phyloP scores from a whole-genome alignment of 2,329 filamentous ascomycete species.

The Fusarium piperis region DNA sequence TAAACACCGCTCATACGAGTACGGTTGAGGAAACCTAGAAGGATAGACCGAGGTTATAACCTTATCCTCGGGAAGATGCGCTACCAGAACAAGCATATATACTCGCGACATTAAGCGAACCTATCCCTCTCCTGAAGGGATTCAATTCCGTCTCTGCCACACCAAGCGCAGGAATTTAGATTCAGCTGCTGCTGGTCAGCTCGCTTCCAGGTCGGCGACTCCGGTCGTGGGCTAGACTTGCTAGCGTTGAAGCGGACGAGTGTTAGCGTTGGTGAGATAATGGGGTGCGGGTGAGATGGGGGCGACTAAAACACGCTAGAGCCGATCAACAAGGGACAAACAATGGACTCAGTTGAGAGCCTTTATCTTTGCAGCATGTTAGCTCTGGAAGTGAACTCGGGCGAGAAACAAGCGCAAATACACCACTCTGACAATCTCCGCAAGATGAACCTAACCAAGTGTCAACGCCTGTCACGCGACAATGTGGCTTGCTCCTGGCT shows the following conservation, averaged over 20 bases:
- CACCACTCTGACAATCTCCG: background rate
- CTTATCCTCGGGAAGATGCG: background rate
- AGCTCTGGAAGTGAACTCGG: background rate
- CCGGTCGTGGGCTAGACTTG: background rate
- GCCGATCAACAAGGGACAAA: background rate
- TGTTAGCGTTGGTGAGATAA: background rate
- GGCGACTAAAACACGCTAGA: background rate
- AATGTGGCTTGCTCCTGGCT: slow-evolving; percentile 3
- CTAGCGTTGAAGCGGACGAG: background rate
- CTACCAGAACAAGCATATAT: background rate
- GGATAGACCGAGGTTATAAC: background rate
- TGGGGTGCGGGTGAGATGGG: background rate
- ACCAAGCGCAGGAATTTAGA: background rate
- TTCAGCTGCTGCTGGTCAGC: background rate
- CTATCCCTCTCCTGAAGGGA: background rate
- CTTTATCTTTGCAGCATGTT: background rate
- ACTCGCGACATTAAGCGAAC: background rate
- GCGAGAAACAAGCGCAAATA: background rate
- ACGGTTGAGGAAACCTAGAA: background rate
- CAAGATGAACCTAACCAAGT: background rate
- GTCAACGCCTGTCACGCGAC: background rate
- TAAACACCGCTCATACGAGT: background rate
- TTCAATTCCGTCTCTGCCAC: background rate
- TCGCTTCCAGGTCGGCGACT: background rate
- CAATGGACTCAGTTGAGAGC: background rate